These are phyloP conservation scores for Prunus fruticosa DNA, from an alignment of 306 rosid genomes.

Conservation along the genomic window DNA sequence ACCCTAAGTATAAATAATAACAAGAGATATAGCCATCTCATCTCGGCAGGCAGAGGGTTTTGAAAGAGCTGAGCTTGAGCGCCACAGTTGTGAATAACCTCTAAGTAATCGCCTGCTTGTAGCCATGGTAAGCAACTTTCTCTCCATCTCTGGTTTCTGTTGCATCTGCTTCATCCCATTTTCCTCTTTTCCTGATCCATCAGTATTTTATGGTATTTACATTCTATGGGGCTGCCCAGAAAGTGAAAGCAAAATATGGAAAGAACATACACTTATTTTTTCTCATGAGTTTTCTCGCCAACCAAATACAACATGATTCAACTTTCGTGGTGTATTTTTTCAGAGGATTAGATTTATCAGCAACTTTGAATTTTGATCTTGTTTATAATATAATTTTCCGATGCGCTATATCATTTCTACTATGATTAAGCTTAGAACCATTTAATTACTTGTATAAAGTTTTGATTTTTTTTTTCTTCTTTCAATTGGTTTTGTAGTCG, in stretches of 20 bases:
- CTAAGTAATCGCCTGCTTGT: not conserved
- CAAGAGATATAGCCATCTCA: too few species aligned
- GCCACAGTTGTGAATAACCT: not conserved
- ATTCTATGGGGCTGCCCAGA: not conserved
- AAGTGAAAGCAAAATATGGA: not conserved
- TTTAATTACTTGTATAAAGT: not conserved
- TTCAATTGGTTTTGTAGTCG: conserved; percentile 20
- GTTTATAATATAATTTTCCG: not conserved
- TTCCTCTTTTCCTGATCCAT: not conserved
- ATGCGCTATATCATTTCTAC: not conserved
- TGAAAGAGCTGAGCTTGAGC: not conserved
- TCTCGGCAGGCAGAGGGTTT: not conserved
- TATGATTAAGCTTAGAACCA: not conserved
- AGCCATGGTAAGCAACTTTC: conserved; percentile 18
- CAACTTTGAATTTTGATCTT: not conserved
- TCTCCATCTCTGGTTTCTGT: too few species aligned
- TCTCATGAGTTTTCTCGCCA: not conserved
- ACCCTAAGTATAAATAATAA: conserved; percentile 12
- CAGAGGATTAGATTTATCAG: not conserved
- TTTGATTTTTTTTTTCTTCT: not conserved
- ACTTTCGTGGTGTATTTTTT: too few species aligned
- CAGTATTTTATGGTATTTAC: not conserved
- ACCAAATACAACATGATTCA: not conserved
- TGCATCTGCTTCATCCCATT: not conserved
- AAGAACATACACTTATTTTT: not conserved